These are phyloP conservation scores for Alternaria arborescens DNA, from an alignment of 2,329 filamentous ascomycete genomes.

Conservation along the genomic window DNA sequence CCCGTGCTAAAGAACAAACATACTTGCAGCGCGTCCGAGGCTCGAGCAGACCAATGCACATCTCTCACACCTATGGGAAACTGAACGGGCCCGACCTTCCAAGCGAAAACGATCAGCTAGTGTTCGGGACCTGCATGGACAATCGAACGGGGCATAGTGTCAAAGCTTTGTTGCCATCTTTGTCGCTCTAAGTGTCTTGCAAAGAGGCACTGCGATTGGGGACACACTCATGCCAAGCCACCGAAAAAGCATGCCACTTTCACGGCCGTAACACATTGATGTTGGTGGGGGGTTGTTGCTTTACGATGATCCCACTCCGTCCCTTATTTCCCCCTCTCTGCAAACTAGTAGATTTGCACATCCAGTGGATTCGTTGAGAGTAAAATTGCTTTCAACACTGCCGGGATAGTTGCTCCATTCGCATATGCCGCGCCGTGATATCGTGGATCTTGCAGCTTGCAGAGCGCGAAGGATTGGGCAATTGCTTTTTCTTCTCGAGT, in stretches of 20 bases:
- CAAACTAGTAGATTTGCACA: neutral
- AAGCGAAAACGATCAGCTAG: neutral
- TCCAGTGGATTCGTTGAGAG: neutral
- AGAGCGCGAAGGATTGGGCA: neutral
- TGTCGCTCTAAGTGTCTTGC: neutral
- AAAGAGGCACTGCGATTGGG: neutral
- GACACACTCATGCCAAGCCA: neutral
- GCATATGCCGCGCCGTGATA: too few relatives aligned
- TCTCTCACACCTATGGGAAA: neutral
- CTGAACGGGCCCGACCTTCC: neutral
- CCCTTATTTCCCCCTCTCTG: neutral
- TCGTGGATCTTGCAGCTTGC: neutral
- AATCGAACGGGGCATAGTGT: neutral
- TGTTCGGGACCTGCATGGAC: neutral
- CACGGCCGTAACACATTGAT: neutral
- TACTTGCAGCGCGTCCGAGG: slow-evolving; percentile 4
- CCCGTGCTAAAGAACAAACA: slow-evolving; percentile 15
- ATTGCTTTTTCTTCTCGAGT: neutral
- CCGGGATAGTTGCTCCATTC: neutral
- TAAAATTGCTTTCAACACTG: neutral
- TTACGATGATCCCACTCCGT: neutral
- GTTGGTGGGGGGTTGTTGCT: neutral
- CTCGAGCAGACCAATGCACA: slow-evolving; percentile 1
- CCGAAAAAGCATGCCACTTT: neutral
- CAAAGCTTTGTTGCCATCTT: slow-evolving; percentile 12